Conservation (phyloP, 2,329 filamentous ascomycete species). For the Fusarium napiforme region DNA sequence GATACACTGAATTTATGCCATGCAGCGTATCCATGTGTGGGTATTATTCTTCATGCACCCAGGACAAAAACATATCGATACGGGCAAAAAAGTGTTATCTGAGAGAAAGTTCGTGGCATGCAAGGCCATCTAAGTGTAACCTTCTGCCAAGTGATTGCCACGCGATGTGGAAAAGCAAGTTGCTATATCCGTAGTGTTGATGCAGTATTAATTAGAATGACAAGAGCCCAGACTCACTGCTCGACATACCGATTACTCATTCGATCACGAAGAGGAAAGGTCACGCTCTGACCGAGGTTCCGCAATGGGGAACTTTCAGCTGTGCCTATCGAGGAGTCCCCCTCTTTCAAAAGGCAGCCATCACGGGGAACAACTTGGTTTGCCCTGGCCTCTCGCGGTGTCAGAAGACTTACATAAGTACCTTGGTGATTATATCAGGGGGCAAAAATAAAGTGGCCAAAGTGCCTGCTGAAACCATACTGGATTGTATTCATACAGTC, state of each 20-base stretch:
- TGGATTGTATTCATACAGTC: background rate
- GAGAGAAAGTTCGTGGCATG: background rate
- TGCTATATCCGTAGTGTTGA: background rate
- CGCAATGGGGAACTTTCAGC: conserved; percentile 6
- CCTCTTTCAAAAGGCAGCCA: conserved; percentile 9
- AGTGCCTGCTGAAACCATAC: background rate
- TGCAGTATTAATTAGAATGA: background rate
- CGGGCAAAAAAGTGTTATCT: background rate
- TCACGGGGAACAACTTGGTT: conserved; percentile 9
- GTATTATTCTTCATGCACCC: conserved; percentile 1
- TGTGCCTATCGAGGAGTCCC: background rate
- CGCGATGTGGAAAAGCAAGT: conserved; percentile 11
- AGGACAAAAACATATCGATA: conserved; percentile 1
- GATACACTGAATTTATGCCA: background rate
- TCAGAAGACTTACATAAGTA: background rate
- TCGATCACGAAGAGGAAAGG: conserved; percentile 9
- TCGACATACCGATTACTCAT: conserved; percentile 2
- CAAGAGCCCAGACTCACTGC: background rate
- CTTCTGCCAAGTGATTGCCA: conserved; percentile 24
- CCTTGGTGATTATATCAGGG: background rate
- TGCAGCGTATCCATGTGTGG: background rate
- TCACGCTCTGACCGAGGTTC: conserved; percentile 10
- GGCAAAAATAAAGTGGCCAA: background rate
- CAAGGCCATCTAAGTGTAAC: background rate
- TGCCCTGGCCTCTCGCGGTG: background rate